Conservation (phyloP, 441 rosid species). For the Gossypium davidsonii region DNA sequence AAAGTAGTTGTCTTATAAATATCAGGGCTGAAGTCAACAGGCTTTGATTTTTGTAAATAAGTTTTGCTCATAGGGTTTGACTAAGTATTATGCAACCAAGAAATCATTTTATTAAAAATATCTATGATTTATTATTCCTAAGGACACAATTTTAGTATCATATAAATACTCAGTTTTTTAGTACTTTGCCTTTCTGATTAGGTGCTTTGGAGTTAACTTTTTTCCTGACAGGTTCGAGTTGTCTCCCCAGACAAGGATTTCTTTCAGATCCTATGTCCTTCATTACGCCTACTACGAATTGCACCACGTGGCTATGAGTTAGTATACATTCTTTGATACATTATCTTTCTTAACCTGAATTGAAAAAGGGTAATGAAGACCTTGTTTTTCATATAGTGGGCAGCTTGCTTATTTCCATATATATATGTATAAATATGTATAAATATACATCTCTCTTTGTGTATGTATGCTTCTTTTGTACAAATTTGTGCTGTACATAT, state of each 20-base stretch:
- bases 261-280: conserved; percentile 92
- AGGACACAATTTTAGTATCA: background rate
- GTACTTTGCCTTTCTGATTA: background rate
- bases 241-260: conserved; percentile 99
- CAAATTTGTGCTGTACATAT: background rate
- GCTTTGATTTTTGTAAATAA: background rate
- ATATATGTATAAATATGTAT: background rate
- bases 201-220: conserved; percentile 19
- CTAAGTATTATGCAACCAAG: background rate
- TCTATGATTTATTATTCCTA: background rate
- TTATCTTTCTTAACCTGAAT: background rate
- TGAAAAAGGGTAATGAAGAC: background rate
- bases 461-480: background rate
- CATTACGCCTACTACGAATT: conserved; percentile 84
- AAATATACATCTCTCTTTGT: background rate
- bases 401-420: background rate
- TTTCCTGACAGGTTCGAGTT: conserved; percentile 66
- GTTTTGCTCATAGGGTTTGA: background rate
- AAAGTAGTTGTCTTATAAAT: background rate
- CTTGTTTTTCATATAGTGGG: background rate
- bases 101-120: background rate
- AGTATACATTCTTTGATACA: conserved; percentile 26
- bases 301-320: conserved; percentile 88
- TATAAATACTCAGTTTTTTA: background rate
- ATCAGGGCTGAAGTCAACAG: background rate